phyloP scores from a whole-genome alignment of 331 rosid genomes.

The Pyracantha coccinea region DNA sequence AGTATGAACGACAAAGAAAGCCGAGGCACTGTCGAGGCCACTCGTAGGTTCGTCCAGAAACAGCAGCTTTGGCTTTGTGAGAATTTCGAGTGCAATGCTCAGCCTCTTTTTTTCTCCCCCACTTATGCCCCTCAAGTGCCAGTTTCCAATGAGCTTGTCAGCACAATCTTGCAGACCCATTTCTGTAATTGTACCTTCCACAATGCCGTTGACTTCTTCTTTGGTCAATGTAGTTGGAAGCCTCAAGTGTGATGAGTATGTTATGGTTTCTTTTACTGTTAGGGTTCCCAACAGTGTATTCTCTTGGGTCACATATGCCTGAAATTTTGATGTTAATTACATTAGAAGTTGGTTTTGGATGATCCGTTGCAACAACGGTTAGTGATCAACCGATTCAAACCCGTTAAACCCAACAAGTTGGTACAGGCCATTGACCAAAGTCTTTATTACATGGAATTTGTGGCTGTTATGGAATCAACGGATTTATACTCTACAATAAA shows the following conservation, averaged over 20 bases:
- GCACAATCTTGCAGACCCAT: conserved; percentile 96
- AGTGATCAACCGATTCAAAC: too few relatives aligned
- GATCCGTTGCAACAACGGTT: too few relatives aligned
- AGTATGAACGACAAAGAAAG: conserved; percentile 84
- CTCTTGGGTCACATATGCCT: conserved; percentile 98
- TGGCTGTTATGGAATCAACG: too few relatives aligned
- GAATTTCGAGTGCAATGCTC: conserved; percentile 85
- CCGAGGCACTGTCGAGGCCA: conserved; percentile 91
- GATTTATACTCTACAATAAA: too few relatives aligned
- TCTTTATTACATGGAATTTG: too few relatives aligned
- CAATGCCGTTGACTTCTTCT: conserved; percentile 44
- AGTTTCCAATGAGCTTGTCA: conserved; percentile 71
- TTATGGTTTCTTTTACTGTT: conserved; percentile 71
- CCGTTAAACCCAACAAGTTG: too few relatives aligned
- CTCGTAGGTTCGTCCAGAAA: conserved; percentile 95
- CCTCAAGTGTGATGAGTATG: conserved; percentile 69
- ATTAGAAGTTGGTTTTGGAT: neutral
- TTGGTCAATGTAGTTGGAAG: conserved; percentile 49
- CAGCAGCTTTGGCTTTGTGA: conserved; percentile 72
- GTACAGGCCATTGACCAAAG: too few relatives aligned
- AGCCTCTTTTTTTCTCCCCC: conserved; percentile 94
- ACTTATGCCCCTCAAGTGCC: conserved; percentile 89
- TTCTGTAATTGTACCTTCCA: conserved; percentile 63
- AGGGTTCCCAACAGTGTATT: conserved; percentile 84
- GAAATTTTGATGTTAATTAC: neutral